Evolutionary conservation across 2,329 filamentous ascomycete species (phyloP).

Genomic region (Hortaea sp.): DNA sequence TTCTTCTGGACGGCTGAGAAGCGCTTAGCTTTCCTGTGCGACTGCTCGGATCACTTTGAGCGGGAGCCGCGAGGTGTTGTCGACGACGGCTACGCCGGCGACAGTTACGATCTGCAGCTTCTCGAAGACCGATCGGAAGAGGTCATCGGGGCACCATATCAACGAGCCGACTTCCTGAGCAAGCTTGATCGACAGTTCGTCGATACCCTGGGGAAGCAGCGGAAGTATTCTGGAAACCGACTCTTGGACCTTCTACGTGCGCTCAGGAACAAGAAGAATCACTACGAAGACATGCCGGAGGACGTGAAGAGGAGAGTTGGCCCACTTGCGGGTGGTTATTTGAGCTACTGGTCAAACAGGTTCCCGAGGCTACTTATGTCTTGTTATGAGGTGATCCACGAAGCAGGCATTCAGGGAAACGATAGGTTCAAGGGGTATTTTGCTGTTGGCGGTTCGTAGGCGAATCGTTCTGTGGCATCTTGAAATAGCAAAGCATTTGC

Average conservation of each 20-base stretch:
- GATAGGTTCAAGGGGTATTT: constrained; percentile 68
- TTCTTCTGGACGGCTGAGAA: constrained; percentile 95
- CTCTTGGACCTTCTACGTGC: constrained; percentile 82
- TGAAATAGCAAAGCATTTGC: too few relatives aligned
- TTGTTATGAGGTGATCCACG: constrained; percentile 66
- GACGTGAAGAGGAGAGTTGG: constrained; percentile 61
- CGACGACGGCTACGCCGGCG: constrained; percentile 21
- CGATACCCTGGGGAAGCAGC: constrained; percentile 82
- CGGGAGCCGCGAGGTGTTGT: constrained; percentile 65
- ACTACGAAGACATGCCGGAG: constrained; percentile 93
- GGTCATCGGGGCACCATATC: constrained; percentile 40
- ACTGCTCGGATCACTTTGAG: constrained; percentile 94
- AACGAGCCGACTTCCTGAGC: constrained; percentile 65
- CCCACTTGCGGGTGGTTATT: constrained; percentile 62
- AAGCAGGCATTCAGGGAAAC: constrained; percentile 52
- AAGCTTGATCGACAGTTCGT: constrained; percentile 71
- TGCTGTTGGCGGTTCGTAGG: constrained; percentile 6
- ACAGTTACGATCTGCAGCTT: constrained; percentile 52
- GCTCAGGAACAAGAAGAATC: constrained; percentile 90
- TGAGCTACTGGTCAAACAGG: constrained; percentile 69
- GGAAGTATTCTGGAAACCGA: constrained; percentile 79
- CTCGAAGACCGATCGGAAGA: constrained; percentile 42
- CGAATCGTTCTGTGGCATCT: too few relatives aligned
- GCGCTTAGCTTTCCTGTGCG: constrained; percentile 83
- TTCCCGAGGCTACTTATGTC: constrained; percentile 71